Percentiles rank a stretch among this genome's conserved stretches.
Conservation (phyloP, 2,329 filamentous ascomycete genomes). For the Trichoderma lentiforme region DNA sequence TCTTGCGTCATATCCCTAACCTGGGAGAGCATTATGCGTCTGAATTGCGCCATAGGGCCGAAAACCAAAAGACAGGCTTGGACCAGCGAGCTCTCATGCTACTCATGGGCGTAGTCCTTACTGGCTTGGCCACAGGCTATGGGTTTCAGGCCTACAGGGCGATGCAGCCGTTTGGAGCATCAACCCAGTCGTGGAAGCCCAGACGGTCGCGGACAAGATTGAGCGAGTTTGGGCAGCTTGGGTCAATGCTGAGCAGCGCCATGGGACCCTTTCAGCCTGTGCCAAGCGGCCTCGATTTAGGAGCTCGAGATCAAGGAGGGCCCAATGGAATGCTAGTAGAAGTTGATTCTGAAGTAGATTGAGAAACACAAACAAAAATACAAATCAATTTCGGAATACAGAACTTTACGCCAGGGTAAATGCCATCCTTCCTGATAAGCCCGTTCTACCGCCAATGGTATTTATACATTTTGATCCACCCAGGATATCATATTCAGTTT, state of each 20-base stretch:
- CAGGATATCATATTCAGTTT: background rate
- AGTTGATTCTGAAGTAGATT: conserved; percentile 37
- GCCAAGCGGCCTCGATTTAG: conserved; percentile 10
- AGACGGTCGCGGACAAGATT: conserved; percentile 33
- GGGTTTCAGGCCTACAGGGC: conserved; percentile 39
- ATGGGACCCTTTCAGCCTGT: conserved; percentile 28
- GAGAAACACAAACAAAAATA: background rate
- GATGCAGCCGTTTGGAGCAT: conserved; percentile 45
- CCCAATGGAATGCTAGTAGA: conserved; percentile 31
- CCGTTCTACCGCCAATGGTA: background rate
- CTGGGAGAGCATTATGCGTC: conserved; percentile 35
- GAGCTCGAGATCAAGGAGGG: conserved; percentile 1
- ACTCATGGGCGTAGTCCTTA: conserved; percentile 33
- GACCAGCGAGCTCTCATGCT: conserved; percentile 34
- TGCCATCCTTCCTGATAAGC: background rate
- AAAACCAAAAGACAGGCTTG: conserved; percentile 32
- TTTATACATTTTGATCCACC: background rate
- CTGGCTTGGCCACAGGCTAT: conserved; percentile 39
- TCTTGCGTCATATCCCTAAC: conserved; percentile 35
- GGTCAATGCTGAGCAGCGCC: conserved; percentile 41
- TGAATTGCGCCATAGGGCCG: conserved; percentile 38
- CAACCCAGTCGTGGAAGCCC: conserved; percentile 42
- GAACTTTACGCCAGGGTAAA: background rate
- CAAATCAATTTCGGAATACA: background rate
- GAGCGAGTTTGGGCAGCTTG: conserved; percentile 46